A percentile compares a stretch with the other conserved stretches of the same genome.
Evolutionary conservation across 2,329 filamentous ascomycete genomes (phyloP).

Genomic region (Aspergillus alliaceus): DNA sequence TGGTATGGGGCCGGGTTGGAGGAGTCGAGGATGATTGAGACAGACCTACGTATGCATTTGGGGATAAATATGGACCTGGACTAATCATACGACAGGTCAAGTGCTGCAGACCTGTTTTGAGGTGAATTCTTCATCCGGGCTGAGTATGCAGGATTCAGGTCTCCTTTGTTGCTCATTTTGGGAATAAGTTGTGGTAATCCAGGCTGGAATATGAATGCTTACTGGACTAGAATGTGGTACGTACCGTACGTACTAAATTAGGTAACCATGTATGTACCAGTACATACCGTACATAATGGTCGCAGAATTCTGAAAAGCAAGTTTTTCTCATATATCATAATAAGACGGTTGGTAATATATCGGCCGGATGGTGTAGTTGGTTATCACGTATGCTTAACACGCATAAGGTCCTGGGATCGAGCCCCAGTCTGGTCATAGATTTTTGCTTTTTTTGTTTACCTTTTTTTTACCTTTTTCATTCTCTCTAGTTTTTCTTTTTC

Average conservation of each 20-base stretch:
- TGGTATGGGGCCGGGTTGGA: not conserved
- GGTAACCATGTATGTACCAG: not conserved
- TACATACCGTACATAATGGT: not conserved
- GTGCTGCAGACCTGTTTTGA: not conserved
- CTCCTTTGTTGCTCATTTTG: not conserved
- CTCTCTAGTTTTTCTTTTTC: no score
- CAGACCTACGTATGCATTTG: not conserved
- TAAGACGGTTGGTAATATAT: not conserved
- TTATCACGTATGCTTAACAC: constrained; percentile 3
- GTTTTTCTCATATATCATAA: not conserved
- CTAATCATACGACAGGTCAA: not conserved
- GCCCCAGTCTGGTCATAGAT: not conserved
- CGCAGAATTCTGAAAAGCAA: no score
- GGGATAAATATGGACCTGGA: not conserved
- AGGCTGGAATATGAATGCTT: not conserved
- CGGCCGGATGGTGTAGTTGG: constrained; percentile 3
- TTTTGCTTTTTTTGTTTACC: not conserved
- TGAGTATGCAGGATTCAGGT: constrained; percentile 1
- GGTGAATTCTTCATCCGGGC: not conserved
- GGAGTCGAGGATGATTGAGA: not conserved
- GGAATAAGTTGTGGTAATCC: not conserved
- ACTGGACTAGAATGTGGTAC: not conserved
- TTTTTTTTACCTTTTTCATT: no score
- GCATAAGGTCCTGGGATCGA: constrained; percentile 2
- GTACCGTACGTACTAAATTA: not conserved